Base-by-base conservation (phyloP, 139 green algal species). In the Dunaliella primolecta region DNA sequence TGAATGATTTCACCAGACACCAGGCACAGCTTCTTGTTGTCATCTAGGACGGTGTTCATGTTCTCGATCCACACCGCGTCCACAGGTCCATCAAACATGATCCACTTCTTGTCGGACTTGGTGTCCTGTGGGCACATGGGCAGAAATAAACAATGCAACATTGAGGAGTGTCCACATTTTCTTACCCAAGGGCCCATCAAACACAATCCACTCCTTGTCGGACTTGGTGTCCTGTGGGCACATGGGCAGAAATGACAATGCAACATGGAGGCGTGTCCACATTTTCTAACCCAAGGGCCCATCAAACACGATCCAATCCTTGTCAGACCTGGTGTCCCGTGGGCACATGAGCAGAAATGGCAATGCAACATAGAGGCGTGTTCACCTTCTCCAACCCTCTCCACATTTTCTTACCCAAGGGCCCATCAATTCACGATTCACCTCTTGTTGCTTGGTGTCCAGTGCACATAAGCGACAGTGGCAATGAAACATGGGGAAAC, bases 21-120 rank as follows among this genome's bases (percentile, higher is more conserved):
- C 35, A 97, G 91, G 91, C 94, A 97, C 64, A 97, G 91, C 91
- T 97, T 97, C 90, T 96, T 96, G 90, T 96, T 96, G 92, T 96
- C 94, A 80, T 97, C 94, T 70, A 97, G 91, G 56, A 97, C 93
- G 36, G 74, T 36, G 31, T 56, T 31, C 71, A 77, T 32, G 85
- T 35, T 23, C 55, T 30, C 21, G 34, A 91, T 87, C 92, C 92
- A 95, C 80, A 95, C 91, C 15, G 93, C 93, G 78, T 96, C 93
- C 37, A 96, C 93, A 25, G 93, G 93, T 75, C 93, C 93, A 80
- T 95, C 92, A 84, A 96, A 96, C 91, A 96, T 95, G 78, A 96
- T 92, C 93, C 93, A 96, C 86, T 95, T 97, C 91, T 95, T 95
- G 86, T 94, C 92, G 7, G 90, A 85, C 80, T 88, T 93, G 35